phyloP scores from a whole-genome alignment of 208 protist species.

The Zelonia costaricensis region DNA sequence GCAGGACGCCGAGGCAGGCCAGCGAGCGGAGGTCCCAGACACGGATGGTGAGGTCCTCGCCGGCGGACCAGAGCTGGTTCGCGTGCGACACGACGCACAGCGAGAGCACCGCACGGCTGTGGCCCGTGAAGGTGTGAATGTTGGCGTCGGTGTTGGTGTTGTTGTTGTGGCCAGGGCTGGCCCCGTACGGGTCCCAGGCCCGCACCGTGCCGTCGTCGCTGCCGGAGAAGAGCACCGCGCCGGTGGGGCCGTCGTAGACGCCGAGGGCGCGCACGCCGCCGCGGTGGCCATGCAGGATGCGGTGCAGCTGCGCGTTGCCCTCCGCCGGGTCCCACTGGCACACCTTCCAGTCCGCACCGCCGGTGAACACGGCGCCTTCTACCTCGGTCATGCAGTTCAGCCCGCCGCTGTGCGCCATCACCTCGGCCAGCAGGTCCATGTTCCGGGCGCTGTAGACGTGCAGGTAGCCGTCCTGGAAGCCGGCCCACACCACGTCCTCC shows the following conservation, averaged over 20 bases:
- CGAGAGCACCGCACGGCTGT: constrained; percentile 49
- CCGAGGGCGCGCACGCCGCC: constrained; percentile 63
- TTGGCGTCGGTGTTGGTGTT: constrained; percentile 25
- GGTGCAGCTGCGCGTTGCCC: constrained; percentile 25
- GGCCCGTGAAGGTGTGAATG: constrained; percentile 62
- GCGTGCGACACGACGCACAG: constrained; percentile 50
- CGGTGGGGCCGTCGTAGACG: constrained; percentile 55
- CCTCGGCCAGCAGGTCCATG: constrained; percentile 42
- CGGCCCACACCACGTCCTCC: constrained; percentile 61
- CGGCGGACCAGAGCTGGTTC: constrained; percentile 83
- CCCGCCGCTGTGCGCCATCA: constrained; percentile 27
- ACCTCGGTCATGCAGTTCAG: constrained; percentile 35
- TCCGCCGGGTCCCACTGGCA: constrained; percentile 54
- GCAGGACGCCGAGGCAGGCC: constrained; percentile 45
- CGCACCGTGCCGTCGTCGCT: constrained; percentile 74
- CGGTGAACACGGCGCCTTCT: constrained; percentile 75
- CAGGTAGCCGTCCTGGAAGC: constrained; percentile 80
- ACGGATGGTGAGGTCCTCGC: constrained; percentile 78
- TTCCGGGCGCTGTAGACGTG: constrained; percentile 62
- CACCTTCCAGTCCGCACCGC: constrained; percentile 79
- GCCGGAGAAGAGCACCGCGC: constrained; percentile 78
- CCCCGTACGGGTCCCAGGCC: constrained; percentile 80
- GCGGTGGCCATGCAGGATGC: constrained; percentile 63
- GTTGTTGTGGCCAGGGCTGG: constrained; percentile 4
- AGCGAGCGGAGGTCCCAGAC: constrained; percentile 81